Evolutionary conservation across 2,329 filamentous ascomycete genomes (phyloP).

Genomic region (Fusarium clavum): DNA sequence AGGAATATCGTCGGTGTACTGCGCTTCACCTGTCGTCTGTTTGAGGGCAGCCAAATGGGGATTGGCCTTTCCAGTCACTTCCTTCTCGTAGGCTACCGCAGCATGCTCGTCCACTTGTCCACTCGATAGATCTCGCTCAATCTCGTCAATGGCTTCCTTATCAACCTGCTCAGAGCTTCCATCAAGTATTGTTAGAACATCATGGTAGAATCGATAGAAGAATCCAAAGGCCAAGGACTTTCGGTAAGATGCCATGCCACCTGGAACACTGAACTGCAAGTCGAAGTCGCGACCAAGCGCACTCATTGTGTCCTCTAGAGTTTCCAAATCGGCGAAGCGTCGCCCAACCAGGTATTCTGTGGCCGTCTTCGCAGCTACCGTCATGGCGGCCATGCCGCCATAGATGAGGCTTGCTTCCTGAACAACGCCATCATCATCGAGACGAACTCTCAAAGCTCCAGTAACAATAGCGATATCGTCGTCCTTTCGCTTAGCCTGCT

Average conservation of each 20-base stretch:
- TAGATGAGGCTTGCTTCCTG: slow-evolving; percentile 85
- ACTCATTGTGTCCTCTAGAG: slow-evolving; percentile 89
- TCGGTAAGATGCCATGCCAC: slow-evolving; percentile 96
- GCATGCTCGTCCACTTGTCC: slow-evolving; percentile 83
- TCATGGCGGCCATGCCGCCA: slow-evolving; percentile 94
- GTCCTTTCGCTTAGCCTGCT: slow-evolving; percentile 96
- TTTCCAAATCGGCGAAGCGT: slow-evolving; percentile 81
- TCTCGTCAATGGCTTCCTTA: slow-evolving; percentile 80
- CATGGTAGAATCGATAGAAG: slow-evolving; percentile 98
- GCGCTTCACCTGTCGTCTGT: slow-evolving; percentile 92
- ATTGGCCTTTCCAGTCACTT: slow-evolving; percentile 85
- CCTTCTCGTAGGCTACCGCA: slow-evolving; percentile 81
- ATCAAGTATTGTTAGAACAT: slow-evolving; percentile 75
- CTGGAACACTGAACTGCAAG: slow-evolving; percentile 88
- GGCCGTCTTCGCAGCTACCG: slow-evolving; percentile 85
- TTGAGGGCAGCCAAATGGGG: slow-evolving; percentile 92
- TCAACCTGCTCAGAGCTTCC: slow-evolving; percentile 65
- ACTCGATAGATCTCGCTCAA: slow-evolving; percentile 84
- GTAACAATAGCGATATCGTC: slow-evolving; percentile 99
- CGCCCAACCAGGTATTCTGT: slow-evolving; percentile 81
- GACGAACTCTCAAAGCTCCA: slow-evolving; percentile 78
- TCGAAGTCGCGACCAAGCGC: slow-evolving; percentile 92
- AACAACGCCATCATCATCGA: slow-evolving; percentile 77
- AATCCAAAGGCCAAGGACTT: slow-evolving; percentile 92
- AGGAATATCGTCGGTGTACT: slow-evolving; percentile 97